A percentile compares a stretch with the other conserved stretches of the same genome.
These are phyloP conservation scores for Cornus florida DNA, from an alignment of 148 eudicot genomes.

Conservation along the genomic window DNA sequence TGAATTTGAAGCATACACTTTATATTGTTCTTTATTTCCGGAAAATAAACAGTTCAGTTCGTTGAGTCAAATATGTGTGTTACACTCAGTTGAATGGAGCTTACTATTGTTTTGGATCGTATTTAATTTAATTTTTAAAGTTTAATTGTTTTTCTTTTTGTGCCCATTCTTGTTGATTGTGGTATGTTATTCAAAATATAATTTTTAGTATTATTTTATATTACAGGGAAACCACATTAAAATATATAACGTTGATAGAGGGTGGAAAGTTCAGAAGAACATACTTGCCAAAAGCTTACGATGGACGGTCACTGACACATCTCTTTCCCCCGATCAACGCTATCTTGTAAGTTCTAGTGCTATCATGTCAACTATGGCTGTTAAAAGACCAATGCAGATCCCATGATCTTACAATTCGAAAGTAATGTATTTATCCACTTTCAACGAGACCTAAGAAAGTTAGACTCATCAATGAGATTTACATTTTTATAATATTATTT, in stretches of 20 bases:
- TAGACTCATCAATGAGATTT: too few relatives aligned
- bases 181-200: neutral
- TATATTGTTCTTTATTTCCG: too few relatives aligned
- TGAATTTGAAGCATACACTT: neutral
- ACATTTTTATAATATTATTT: too few relatives aligned
- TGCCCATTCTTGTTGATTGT: neutral
- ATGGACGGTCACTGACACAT: constrained; percentile 92
- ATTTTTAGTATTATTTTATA: neutral
- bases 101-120: too few relatives aligned
- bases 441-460: too few relatives aligned
- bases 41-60: too few relatives aligned
- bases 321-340: constrained; percentile 83
- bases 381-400: too few relatives aligned
- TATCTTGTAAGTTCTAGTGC: constrained; percentile 54
- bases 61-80: too few relatives aligned
- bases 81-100: neutral
- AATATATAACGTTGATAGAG: constrained; percentile 70
- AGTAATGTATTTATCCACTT: too few relatives aligned
- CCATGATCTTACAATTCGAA: too few relatives aligned
- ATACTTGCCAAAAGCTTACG: constrained; percentile 73
- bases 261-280: constrained; percentile 81
- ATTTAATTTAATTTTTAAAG: too few relatives aligned
- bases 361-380: neutral
- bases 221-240: constrained; percentile 80
- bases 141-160: neutral